These are phyloP conservation scores for Sambucus nigra DNA, from an alignment of 129 eudicot genomes.

Conservation along the genomic window DNA sequence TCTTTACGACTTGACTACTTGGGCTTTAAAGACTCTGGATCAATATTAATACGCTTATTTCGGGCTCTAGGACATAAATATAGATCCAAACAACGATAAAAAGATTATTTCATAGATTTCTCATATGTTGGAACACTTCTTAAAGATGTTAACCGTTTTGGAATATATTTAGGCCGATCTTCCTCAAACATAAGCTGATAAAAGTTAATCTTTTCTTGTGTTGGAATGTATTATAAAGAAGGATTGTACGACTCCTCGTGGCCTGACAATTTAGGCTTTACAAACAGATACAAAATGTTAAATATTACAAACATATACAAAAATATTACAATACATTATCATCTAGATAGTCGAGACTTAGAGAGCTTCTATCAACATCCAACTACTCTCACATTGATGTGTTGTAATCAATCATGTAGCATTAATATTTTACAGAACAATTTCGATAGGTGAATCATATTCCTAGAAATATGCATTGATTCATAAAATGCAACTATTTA, in stretches of 20 bases:
- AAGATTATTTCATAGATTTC: conserved; percentile 59
- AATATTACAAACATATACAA: too few relatives aligned
- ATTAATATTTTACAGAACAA: too few relatives aligned
- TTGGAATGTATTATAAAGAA: conserved; percentile 79
- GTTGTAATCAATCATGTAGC: too few relatives aligned
- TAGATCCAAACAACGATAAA: conserved; percentile 90
- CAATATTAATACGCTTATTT: conserved; percentile 82
- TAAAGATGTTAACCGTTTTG: conserved; percentile 74
- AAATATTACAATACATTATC: too few relatives aligned
- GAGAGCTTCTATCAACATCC: too few relatives aligned
- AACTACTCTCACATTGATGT: too few relatives aligned
- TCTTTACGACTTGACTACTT: conserved; percentile 84
- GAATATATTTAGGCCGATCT: conserved; percentile 91
- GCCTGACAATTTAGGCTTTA: conserved; percentile 36
- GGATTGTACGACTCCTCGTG: conserved; percentile 96
- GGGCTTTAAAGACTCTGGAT: conserved; percentile 90
- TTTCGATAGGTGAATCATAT: too few relatives aligned
- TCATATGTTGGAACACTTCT: conserved; percentile 93
- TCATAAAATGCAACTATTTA: too few relatives aligned
- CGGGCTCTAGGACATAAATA: conserved; percentile 90
- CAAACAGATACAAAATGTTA: too few relatives aligned
- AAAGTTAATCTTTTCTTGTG: conserved; percentile 79
- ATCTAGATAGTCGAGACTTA: too few relatives aligned
- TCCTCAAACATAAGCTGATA: conserved; percentile 93
- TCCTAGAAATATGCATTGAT: too few relatives aligned